phyloP scores from a whole-genome alignment of 2,329 filamentous ascomycete species.

The Pyrenochaeta sp. region DNA sequence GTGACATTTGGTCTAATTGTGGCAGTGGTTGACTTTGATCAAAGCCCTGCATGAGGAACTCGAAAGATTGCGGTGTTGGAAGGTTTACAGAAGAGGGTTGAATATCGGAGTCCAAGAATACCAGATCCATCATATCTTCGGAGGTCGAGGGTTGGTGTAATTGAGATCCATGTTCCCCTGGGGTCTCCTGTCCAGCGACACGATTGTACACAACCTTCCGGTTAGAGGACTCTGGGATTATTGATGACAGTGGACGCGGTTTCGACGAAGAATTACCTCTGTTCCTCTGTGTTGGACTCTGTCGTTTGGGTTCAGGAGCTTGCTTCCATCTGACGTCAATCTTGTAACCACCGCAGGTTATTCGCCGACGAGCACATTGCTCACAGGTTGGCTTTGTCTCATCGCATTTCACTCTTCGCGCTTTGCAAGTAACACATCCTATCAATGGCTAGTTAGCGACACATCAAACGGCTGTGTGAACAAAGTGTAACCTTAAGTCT shows the following conservation, averaged over 20 bases:
- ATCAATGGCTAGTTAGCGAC: conserved; percentile 12
- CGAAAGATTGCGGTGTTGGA: conserved; percentile 14
- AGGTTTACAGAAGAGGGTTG: conserved; percentile 8
- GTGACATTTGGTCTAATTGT: conserved; percentile 2
- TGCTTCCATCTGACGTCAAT: conserved; percentile 74
- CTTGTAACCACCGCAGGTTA: conserved; percentile 73
- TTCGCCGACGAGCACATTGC: conserved; percentile 70
- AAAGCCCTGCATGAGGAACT: conserved; percentile 11
- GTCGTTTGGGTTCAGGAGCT: conserved; percentile 18
- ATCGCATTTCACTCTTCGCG: conserved; percentile 75
- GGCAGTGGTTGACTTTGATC: conserved; percentile 2
- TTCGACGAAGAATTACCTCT: conserved; percentile 6
- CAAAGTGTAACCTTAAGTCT: conserved; percentile 11
- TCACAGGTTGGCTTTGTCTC: conserved; percentile 72
- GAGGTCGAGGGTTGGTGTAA: not conserved
- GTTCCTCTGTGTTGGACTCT: conserved; percentile 40
- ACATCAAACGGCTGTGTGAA: not conserved
- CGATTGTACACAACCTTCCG: not conserved
- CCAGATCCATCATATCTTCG: conserved; percentile 14
- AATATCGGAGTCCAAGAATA: conserved; percentile 13
- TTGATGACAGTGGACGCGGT: not conserved
- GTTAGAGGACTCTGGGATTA: not conserved
- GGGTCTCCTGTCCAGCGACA: not conserved
- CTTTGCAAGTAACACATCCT: conserved; percentile 77
- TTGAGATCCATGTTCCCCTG: not conserved